phyloP scores from a whole-genome alignment of 1,139 yeast genomes.

The Yamadazyma jaroonii region DNA sequence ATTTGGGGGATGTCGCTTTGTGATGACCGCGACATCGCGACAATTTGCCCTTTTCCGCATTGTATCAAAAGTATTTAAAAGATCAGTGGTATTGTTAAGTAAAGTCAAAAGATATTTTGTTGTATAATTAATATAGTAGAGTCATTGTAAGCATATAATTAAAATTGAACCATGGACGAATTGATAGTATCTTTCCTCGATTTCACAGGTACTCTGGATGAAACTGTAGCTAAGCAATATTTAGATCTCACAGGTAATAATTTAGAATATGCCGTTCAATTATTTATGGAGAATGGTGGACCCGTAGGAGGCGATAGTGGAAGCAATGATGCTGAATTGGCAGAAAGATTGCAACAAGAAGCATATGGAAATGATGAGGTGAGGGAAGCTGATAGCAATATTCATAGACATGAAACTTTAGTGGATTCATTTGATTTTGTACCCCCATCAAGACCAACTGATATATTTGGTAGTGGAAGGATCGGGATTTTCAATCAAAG shows the following conservation, averaged over 20 bases:
- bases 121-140: too few relatives aligned
- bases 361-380: constrained; percentile 45
- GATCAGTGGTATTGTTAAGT: too few relatives aligned
- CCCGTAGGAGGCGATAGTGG: constrained; percentile 10
- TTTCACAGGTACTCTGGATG: constrained; percentile 75
- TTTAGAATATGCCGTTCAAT: constrained; percentile 79
- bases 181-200: constrained; percentile 66
- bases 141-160: too few relatives aligned
- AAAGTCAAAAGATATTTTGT: too few relatives aligned
- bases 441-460: constrained; percentile 22
- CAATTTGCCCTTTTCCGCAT: constrained; percentile 2
- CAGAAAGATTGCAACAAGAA: constrained; percentile 64
- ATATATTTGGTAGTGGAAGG: constrained; percentile 41
- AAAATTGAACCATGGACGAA: constrained; percentile 16
- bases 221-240: constrained; percentile 70
- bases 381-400: constrained; percentile 71
- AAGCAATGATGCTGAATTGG: constrained; percentile 48
- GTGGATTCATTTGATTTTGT: constrained; percentile 31
- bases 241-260: constrained; percentile 77
- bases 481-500: constrained; percentile 47
- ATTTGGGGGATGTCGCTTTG: constrained; percentile 1
- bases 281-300: constrained; percentile 62
- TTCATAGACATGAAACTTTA: constrained; percentile 78
- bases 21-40: constrained; percentile 1
- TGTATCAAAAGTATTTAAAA: too few relatives aligned